phyloP scores from a whole-genome alignment of 148 eudicot genomes.

The Limonium bicolor region DNA sequence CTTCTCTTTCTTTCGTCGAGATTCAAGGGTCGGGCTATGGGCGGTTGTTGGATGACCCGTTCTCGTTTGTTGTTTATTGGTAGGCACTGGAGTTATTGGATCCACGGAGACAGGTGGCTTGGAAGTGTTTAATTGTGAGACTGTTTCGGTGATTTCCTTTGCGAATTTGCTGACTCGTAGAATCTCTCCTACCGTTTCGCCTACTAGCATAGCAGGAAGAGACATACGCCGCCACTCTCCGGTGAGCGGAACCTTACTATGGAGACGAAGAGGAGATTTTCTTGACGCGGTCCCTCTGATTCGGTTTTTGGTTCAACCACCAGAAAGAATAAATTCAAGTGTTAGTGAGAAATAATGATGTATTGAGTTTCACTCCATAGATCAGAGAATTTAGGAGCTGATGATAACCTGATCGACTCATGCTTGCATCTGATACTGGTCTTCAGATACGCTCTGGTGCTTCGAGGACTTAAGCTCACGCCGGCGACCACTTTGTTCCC shows the following conservation, averaged over 20 bases:
- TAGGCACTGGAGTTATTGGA: conserved; percentile 62
- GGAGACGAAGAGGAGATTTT: conserved; percentile 60
- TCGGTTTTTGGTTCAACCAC: conserved; percentile 12
- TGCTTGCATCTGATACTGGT: conserved; percentile 76
- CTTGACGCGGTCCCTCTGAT: conserved; percentile 31
- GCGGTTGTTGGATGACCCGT: conserved; percentile 18
- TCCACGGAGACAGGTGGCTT: conserved; percentile 15
- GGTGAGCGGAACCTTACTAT: conserved; percentile 5
- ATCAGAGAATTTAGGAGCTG: neutral
- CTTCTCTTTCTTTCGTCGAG: conserved; percentile 64
- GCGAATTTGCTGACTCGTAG: conserved; percentile 59
- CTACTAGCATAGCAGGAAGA: conserved; percentile 71
- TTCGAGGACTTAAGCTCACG: conserved; percentile 55
- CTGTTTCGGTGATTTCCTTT: conserved; percentile 28
- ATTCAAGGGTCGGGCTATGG: conserved; percentile 20
- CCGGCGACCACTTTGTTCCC: conserved; percentile 52
- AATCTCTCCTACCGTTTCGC: conserved; percentile 80
- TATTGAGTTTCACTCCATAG: neutral
- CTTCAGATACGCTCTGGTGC: conserved; percentile 41
- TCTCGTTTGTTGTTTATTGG: conserved; percentile 17
- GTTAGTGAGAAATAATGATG: neutral
- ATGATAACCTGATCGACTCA: conserved; percentile 43
- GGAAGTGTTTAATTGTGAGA: no score
- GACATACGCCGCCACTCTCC: conserved; percentile 92
- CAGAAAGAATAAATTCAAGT: neutral